Evolutionary conservation across 805 yeast species (phyloP).

Genomic region (Metschnikowia reukaufii): DNA sequence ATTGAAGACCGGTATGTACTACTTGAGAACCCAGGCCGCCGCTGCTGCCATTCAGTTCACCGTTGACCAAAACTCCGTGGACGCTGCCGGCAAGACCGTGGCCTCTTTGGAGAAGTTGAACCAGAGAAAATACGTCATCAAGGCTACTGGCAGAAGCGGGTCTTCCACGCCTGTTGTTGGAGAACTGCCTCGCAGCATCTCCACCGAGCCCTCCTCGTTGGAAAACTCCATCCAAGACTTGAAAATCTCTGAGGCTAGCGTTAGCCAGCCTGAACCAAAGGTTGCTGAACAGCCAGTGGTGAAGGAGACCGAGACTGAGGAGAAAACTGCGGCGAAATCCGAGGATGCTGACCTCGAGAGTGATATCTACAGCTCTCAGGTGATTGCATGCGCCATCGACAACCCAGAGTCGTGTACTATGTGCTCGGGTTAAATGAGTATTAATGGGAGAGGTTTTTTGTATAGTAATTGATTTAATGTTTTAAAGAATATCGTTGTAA

Average conservation of each 20-base stretch:
- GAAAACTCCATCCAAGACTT: conserved; percentile 50
- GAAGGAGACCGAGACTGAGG: conserved; percentile 3
- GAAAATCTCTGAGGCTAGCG: conserved; percentile 30
- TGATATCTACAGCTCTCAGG: conserved; percentile 90
- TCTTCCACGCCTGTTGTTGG: conserved; percentile 22
- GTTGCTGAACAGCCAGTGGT: conserved; percentile 1
- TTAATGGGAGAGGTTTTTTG: conserved; percentile 2
- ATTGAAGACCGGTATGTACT: conserved; percentile 97
- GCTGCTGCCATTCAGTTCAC: conserved; percentile 91
- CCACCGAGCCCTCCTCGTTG: conserved; percentile 43
- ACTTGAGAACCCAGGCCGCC: conserved; percentile 96
- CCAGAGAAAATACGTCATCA: conserved; percentile 37
- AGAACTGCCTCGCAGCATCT: conserved; percentile 23
- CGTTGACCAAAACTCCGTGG: conserved; percentile 46
- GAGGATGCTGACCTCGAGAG: conserved; percentile 44
- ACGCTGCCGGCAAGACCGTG: conserved; percentile 37
- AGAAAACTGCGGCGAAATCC: conserved; percentile 8
- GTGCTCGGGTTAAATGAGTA: conserved; percentile 82
- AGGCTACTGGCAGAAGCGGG: conserved; percentile 22
- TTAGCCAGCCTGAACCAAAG: conserved; percentile 12
- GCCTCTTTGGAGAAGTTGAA: conserved; percentile 41
- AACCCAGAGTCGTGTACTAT: conserved; percentile 98
- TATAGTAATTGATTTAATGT: conserved; percentile 10
- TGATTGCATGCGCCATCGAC: conserved; percentile 92
- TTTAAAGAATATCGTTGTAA: not conserved